Percentiles rank a stretch among this genome's conserved stretches.
phyloP scores from a whole-genome alignment of 176 grass and related monocot species.

The Metroxylon sagu region DNA sequence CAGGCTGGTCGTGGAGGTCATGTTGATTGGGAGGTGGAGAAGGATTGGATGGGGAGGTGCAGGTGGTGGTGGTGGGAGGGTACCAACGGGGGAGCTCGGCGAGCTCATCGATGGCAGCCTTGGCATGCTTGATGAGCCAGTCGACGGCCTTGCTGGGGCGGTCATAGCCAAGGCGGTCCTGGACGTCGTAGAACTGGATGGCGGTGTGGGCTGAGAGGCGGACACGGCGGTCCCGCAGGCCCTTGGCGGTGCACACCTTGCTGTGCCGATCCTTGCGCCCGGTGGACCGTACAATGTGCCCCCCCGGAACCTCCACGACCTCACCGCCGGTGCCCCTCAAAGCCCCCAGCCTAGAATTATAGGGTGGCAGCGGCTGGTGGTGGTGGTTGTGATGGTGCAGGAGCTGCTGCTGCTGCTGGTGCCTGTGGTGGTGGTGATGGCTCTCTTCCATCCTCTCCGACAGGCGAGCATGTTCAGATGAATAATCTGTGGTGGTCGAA shows the following conservation, averaged over 20 bases:
- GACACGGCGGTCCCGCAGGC: constrained; percentile 20
- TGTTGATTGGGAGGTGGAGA: too few relatives aligned
- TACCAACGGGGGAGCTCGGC: not conserved
- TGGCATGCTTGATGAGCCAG: constrained; percentile 25
- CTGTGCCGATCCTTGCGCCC: constrained; percentile 8
- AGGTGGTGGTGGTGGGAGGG: not conserved
- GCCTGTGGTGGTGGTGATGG: too few relatives aligned
- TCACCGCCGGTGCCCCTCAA: not conserved
- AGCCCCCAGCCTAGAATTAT: too few relatives aligned
- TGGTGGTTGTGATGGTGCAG: too few relatives aligned
- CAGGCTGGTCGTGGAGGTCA: too few relatives aligned
- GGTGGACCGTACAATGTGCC: constrained; percentile 6
- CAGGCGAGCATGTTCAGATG: too few relatives aligned
- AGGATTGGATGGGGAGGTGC: too few relatives aligned
- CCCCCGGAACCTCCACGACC: not conserved
- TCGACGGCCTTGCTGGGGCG: constrained; percentile 24
- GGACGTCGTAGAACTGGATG: constrained; percentile 28
- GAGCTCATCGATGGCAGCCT: constrained; percentile 17
- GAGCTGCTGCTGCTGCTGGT: too few relatives aligned
- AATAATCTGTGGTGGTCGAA: too few relatives aligned
- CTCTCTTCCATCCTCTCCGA: too few relatives aligned
- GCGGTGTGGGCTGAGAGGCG: constrained; percentile 19
- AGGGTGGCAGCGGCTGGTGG: too few relatives aligned
- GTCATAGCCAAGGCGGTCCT: constrained; percentile 25
- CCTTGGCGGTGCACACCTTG: constrained; percentile 1